Conservation (phyloP, 768 basidiomycete species). For the Porpolomopsis calyptriformis region DNA sequence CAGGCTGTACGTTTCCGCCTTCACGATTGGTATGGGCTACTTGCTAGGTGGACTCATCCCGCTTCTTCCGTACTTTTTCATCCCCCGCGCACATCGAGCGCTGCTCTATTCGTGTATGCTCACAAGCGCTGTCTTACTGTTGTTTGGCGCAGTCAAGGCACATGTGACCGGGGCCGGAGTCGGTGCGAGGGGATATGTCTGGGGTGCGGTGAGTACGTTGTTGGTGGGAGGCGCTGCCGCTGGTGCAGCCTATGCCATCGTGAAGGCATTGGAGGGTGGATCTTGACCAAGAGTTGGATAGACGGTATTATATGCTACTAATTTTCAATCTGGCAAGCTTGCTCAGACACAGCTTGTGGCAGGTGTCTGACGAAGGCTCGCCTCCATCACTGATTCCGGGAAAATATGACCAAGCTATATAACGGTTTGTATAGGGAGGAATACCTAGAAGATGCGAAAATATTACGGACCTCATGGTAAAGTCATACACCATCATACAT, state of each 20-base stretch:
- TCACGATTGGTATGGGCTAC: conserved; percentile 94
- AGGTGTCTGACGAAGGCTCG: too few species aligned
- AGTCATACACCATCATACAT: too few species aligned
- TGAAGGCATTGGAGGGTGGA: conserved; percentile 37
- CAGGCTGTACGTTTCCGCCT: conserved; percentile 80
- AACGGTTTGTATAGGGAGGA: too few species aligned
- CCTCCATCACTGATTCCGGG: too few species aligned
- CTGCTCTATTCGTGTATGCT: conserved; percentile 67
- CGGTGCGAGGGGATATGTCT: conserved; percentile 59
- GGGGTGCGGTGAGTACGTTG: conserved; percentile 81
- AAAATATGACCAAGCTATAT: too few species aligned
- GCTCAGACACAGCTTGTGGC: too few species aligned
- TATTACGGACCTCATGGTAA: too few species aligned
- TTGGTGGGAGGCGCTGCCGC: conserved; percentile 88
- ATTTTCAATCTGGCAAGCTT: too few species aligned
- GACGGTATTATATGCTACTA: not conserved
- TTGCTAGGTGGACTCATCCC: conserved; percentile 90
- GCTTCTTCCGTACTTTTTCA: conserved; percentile 86
- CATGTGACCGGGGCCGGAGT: conserved; percentile 74
- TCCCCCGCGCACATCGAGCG: conserved; percentile 54
- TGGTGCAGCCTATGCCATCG: conserved; percentile 49
- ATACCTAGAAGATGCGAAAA: too few species aligned
- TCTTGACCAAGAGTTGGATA: conserved; percentile 37
- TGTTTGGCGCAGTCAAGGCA: conserved; percentile 89
- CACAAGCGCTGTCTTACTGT: conserved; percentile 75